These are phyloP conservation scores for Cupressus sempervirens DNA, from an alignment of 75 land plant species.

Conservation along the genomic window DNA sequence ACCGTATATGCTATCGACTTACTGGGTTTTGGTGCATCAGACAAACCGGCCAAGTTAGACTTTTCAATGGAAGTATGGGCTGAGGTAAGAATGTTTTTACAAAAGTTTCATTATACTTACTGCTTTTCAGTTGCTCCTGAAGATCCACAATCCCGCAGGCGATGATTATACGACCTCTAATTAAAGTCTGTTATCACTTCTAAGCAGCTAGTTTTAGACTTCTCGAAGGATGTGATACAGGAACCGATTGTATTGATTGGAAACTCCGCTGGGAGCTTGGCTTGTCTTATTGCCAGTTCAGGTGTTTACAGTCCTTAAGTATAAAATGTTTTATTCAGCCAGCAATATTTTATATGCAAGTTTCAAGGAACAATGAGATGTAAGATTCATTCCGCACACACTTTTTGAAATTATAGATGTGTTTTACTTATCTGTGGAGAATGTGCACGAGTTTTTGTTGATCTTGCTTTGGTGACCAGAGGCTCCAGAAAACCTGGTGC, in stretches of 20 bases:
- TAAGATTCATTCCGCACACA: not conserved
- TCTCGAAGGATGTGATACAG: conserved; percentile 58
- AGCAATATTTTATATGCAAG: not conserved
- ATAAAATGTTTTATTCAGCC: not conserved
- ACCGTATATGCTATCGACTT: conserved; percentile 80
- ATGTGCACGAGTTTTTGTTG: conserved; percentile 10
- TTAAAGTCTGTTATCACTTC: not conserved
- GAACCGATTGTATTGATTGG: conserved; percentile 79
- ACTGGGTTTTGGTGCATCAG: conserved; percentile 84
- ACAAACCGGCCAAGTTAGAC: conserved; percentile 63
- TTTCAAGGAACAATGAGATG: conserved; percentile 8
- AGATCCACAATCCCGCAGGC: not conserved
- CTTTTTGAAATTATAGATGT: not conserved
- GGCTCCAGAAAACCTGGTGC: conserved; percentile 38
- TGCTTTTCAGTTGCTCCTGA: not conserved
- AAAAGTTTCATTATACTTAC: not conserved
- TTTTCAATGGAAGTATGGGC: conserved; percentile 89
- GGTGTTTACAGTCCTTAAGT: conserved; percentile 18
- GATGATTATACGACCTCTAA: not conserved
- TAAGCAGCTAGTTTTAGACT: conserved; percentile 74
- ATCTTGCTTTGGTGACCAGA: conserved; percentile 30
- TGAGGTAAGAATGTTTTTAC: conserved; percentile 36
- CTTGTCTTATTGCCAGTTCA: conserved; percentile 90
- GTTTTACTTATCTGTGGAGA: conserved; percentile 4
- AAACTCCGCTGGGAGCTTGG: conserved; percentile 91